Evolutionary conservation across 2,329 filamentous ascomycete species (phyloP).

Genomic region (Pochonia chlamydosporia): DNA sequence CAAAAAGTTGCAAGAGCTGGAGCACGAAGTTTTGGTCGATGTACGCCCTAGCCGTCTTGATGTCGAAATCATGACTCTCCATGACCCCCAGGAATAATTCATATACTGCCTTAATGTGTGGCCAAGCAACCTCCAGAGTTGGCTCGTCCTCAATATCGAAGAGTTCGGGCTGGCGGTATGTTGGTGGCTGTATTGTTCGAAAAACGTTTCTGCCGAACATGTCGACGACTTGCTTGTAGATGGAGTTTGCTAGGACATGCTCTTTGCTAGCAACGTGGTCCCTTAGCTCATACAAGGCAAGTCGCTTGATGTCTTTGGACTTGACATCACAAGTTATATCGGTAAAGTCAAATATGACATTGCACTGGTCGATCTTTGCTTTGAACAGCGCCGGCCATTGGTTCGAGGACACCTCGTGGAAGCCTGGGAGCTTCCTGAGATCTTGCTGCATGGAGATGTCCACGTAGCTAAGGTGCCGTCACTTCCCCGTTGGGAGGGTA

Average conservation of each 20-base stretch:
- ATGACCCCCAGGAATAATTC: constrained; percentile 99
- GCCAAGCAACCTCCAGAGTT: constrained; percentile 96
- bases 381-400: constrained; percentile 95
- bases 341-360: constrained; percentile 99
- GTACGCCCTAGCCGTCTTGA: constrained; percentile 97
- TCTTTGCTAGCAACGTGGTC: constrained; percentile 99
- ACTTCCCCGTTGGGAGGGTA: too few species aligned
- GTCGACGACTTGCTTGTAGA: constrained; percentile 97
- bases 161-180: constrained; percentile 95
- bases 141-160: constrained; percentile 98
- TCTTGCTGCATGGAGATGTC: constrained; percentile 96
- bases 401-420: constrained; percentile 95
- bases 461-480: constrained; percentile 95
- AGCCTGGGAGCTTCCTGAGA: constrained; percentile 93
- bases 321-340: constrained; percentile 98
- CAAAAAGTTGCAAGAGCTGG: constrained; percentile 93
- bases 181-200: constrained; percentile 90
- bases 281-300: constrained; percentile 90
- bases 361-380: constrained; percentile 99
- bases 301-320: constrained; percentile 97
- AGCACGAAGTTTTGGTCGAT: constrained; percentile 98
- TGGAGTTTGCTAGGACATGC: constrained; percentile 96
- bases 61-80: constrained; percentile 99
- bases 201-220: constrained; percentile 99
- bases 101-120: constrained; percentile 98